Conservation (phyloP, 768 basidiomycete species). For the Dacryopinax primogenitus region DNA sequence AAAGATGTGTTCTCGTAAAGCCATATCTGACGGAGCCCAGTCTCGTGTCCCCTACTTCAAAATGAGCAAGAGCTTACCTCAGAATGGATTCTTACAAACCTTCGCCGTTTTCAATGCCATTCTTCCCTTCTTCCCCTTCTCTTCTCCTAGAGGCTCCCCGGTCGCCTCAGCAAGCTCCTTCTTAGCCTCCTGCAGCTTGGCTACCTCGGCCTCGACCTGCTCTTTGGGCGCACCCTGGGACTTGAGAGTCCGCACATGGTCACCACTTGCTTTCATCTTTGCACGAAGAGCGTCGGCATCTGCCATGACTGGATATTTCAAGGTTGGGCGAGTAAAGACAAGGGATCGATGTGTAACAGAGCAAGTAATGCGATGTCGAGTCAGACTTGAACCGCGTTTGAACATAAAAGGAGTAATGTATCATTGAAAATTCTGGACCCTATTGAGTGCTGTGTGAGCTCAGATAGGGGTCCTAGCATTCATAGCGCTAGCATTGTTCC, state of each 20-base stretch:
- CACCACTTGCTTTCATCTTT: conserved; percentile 14
- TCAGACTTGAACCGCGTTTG: background rate
- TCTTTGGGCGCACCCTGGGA: conserved; percentile 38
- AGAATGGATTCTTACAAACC: conserved; percentile 31
- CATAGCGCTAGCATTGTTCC: no score
- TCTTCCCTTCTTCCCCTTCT: conserved; percentile 51
- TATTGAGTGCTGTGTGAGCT: no score
- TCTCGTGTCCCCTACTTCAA: conserved; percentile 74
- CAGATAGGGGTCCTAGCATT: no score
- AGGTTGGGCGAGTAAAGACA: background rate
- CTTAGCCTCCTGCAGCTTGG: conserved; percentile 35
- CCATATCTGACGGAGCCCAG: conserved; percentile 84
- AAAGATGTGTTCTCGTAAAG: conserved; percentile 82
- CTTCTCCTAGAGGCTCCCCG: conserved; percentile 31
- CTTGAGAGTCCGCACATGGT: conserved; percentile 15
- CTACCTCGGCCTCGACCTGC: conserved; percentile 48
- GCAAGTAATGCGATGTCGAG: background rate
- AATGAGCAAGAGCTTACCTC: conserved; percentile 15
- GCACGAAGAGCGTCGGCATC: conserved; percentile 13
- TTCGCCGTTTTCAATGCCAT: conserved; percentile 88
- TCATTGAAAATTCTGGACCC: no score
- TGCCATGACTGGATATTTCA: background rate
- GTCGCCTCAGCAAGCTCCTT: conserved; percentile 27
- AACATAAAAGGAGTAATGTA: background rate
- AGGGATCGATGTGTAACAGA: background rate